These are phyloP conservation scores for Apiotrichum montevideense DNA, from an alignment of 1,284 basidiomycete species.

Conservation along the genomic window DNA sequence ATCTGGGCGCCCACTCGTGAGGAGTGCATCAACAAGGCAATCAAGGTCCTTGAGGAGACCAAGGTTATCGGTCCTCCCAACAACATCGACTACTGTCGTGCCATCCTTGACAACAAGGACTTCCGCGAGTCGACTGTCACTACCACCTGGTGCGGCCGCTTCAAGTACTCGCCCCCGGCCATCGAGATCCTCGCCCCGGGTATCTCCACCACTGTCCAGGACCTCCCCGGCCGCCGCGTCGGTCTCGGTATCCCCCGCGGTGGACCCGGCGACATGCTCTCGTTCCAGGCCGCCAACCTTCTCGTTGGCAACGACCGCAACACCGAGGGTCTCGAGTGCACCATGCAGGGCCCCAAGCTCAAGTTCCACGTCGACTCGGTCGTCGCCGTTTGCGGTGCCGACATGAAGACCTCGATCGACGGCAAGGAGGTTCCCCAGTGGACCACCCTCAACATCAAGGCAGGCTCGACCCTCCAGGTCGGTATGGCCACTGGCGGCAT, in stretches of 20 bases:
- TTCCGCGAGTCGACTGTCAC: conserved; percentile 53
- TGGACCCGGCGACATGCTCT: conserved; percentile 61
- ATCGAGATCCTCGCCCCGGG: conserved; percentile 58
- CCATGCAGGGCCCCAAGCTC: conserved; percentile 39
- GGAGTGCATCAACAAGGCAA: conserved; percentile 19
- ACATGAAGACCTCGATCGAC: conserved; percentile 51
- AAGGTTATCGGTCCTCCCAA: conserved; percentile 54
- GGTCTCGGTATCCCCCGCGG: conserved; percentile 61
- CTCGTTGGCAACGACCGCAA: conserved; percentile 56
- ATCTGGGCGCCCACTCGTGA: conserved; percentile 26
- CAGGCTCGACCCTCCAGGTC: conserved; percentile 50
- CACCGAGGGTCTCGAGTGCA: conserved; percentile 59
- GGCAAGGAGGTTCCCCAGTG: conserved; percentile 51
- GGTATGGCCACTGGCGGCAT: conserved; percentile 45
- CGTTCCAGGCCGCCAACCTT: conserved; percentile 58
- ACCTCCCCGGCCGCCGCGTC: conserved; percentile 56
- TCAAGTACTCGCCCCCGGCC: conserved; percentile 41
- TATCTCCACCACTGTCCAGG: conserved; percentile 60
- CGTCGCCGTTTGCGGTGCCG: conserved; percentile 57
- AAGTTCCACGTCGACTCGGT: conserved; percentile 54
- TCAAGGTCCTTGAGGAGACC: conserved; percentile 43
- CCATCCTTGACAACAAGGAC: conserved; percentile 48
- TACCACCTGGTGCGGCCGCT: conserved; percentile 53
- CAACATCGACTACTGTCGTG: conserved; percentile 54
- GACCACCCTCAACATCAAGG: conserved; percentile 52